phyloP scores from a whole-genome alignment of 192 early-diverging fungal genomes.

The Umbelopsis vinacea region DNA sequence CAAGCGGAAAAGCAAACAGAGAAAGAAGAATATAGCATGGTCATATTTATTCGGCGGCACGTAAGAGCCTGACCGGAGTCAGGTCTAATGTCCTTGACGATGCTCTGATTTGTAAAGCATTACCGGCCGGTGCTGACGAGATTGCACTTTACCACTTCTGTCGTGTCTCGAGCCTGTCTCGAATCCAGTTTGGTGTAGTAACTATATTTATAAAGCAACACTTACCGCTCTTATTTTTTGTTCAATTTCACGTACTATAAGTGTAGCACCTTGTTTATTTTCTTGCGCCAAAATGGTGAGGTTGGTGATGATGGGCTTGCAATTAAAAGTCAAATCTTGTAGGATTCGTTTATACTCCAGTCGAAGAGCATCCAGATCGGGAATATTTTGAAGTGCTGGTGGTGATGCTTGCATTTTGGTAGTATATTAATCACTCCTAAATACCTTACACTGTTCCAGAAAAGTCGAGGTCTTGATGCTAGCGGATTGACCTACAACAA shows the following conservation, averaged over 20 bases:
- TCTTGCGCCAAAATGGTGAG: constrained; percentile 86
- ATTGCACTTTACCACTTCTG: no score
- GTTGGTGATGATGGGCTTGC: constrained; percentile 90
- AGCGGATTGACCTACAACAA: not conserved
- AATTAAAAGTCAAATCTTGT: constrained; percentile 87
- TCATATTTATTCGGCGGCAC: constrained; percentile 11
- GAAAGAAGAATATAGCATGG: not conserved
- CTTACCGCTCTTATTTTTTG: constrained; percentile 55
- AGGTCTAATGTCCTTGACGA: constrained; percentile 1
- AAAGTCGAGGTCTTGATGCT: not conserved
- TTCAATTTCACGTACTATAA: constrained; percentile 81
- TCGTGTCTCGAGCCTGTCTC: not conserved
- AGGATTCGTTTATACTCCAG: constrained; percentile 40
- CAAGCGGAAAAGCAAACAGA: not conserved
- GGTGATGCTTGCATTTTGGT: constrained; percentile 1
- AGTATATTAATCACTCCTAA: not conserved
- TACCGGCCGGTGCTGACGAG: no score
- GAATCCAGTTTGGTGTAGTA: not conserved
- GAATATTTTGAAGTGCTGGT: not conserved
- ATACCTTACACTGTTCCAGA: not conserved
- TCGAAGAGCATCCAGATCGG: constrained; percentile 8
- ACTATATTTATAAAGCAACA: constrained; percentile 6
- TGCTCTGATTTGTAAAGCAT: not conserved
- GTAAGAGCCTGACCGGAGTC: not conserved
- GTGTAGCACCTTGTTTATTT: constrained; percentile 63